phyloP scores from a whole-genome alignment of 371 early-diverging fungal genomes.

The Mortierella sp. region DNA sequence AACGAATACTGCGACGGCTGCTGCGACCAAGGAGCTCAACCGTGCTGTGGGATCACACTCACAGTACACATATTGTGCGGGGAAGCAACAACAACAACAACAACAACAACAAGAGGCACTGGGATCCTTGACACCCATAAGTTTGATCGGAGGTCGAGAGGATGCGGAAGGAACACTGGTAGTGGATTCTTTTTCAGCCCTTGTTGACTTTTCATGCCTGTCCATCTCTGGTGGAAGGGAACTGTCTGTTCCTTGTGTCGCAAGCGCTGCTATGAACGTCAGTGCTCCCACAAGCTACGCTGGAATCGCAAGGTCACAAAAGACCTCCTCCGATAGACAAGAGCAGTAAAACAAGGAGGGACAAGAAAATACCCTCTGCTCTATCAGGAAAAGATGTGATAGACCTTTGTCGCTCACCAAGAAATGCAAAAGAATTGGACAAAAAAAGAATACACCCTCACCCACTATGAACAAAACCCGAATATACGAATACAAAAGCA shows the following conservation, averaged over 20 bases:
- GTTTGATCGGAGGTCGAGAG: constrained; percentile 11
- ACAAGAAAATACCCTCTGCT: not conserved
- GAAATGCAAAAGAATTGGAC: too few relatives aligned
- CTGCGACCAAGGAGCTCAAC: not conserved
- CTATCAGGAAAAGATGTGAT: too few relatives aligned
- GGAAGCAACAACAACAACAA: not conserved
- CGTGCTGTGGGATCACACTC: constrained; percentile 25
- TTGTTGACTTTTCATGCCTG: constrained; percentile 22
- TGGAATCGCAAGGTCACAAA: not conserved
- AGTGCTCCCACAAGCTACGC: not conserved
- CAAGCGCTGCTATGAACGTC: not conserved
- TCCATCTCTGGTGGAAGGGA: constrained; percentile 7
- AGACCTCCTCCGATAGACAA: not conserved
- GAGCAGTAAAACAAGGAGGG: not conserved
- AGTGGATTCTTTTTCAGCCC: not conserved
- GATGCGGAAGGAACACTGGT: constrained; percentile 1
- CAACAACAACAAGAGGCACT: too few relatives aligned
- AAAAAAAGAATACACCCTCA: too few relatives aligned
- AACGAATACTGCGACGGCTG: not conserved
- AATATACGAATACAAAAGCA: too few relatives aligned
- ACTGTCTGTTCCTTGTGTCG: not conserved
- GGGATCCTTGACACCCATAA: constrained; percentile 26
- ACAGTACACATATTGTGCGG: not conserved
- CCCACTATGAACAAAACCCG: too few relatives aligned
- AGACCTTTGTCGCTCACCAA: too few relatives aligned